Percentiles rank a stretch among this genome's conserved stretches.
Conservation (phyloP, 1,284 basidiomycete genomes). For the Ganoderma boninense region DNA sequence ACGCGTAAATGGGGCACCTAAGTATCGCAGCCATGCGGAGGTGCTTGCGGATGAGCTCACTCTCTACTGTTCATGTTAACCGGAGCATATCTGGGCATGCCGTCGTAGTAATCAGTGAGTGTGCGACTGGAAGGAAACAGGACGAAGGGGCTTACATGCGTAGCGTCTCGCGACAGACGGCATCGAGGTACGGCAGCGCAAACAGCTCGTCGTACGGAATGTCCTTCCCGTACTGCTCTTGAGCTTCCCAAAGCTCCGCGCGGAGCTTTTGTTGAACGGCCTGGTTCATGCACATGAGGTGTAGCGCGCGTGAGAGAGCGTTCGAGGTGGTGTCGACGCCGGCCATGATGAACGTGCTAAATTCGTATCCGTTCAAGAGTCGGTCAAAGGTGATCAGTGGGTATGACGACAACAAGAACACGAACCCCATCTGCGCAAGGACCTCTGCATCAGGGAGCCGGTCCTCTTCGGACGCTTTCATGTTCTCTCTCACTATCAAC, state of each 20-base stretch:
- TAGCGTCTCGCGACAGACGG: conserved; percentile 43
- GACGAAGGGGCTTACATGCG: background rate
- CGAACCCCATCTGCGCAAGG: conserved; percentile 45
- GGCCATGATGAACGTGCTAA: conserved; percentile 37
- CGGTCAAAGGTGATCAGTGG: background rate
- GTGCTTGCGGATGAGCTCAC: conserved; percentile 3
- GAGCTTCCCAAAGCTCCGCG: conserved; percentile 34
- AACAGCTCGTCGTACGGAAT: conserved; percentile 41
- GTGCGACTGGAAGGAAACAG: conserved; percentile 14
- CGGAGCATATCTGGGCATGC: background rate
- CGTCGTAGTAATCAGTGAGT: background rate
- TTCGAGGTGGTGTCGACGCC: conserved; percentile 40
- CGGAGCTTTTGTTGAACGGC: conserved; percentile 29
- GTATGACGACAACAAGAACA: background rate
- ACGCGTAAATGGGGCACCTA: background rate
- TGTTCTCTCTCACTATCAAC: conserved; percentile 8
- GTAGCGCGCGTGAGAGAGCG: conserved; percentile 39
- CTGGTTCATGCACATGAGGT: conserved; percentile 23
- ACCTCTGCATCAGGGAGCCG: conserved; percentile 41
- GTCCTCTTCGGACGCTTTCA: conserved; percentile 30
- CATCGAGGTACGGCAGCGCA: conserved; percentile 43
- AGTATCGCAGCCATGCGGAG: conserved; percentile 10
- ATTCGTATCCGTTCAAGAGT: background rate
- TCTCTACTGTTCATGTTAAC: background rate
- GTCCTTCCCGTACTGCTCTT: conserved; percentile 17